Percentiles rank a stretch among this genome's conserved stretches.
phyloP scores from a whole-genome alignment of 306 rosid species.

The Chamaecrista fasciculata region DNA sequence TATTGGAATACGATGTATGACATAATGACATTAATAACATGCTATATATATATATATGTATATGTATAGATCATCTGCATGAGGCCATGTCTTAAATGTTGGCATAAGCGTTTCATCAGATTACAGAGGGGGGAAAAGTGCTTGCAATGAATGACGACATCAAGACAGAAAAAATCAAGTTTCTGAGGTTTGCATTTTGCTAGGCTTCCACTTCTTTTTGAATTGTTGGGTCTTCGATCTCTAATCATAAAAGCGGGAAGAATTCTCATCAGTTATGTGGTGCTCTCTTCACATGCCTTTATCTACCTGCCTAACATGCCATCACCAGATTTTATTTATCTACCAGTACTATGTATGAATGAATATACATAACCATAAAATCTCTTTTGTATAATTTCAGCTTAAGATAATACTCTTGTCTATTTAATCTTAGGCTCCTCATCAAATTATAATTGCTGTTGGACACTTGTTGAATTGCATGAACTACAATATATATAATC shows the following conservation, averaged over 20 bases:
- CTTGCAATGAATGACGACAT: slow-evolving; percentile 31
- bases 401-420: slow-evolving; percentile 2
- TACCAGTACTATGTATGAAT: not conserved
- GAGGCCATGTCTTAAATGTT: slow-evolving; percentile 4
- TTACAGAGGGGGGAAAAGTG: slow-evolving; percentile 34
- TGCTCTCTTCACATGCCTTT: slow-evolving; percentile 26
- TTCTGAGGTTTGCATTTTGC: slow-evolving; percentile 36
- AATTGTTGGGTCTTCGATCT: slow-evolving; percentile 31
- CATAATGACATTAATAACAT: too few species aligned
- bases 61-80: not conserved
- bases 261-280: slow-evolving; percentile 7
- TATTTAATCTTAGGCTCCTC: not conserved
- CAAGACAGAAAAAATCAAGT: slow-evolving; percentile 34
- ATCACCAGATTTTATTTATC: too few species aligned
- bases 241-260: slow-evolving; percentile 20
- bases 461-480: too few species aligned
- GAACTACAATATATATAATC: too few species aligned
- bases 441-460: too few species aligned
- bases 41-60: not conserved
- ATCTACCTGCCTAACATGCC: too few species aligned
- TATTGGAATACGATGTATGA: slow-evolving; percentile 1
- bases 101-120: slow-evolving; percentile 30
- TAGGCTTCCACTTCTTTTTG: slow-evolving; percentile 32
- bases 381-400: not conserved
- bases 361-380: slow-evolving; percentile 9